Evolutionary conservation across 2,329 filamentous ascomycete genomes (phyloP), one percentile per base, ranked within the genome.

Genomic region (Grosmannia serpens): DNA sequence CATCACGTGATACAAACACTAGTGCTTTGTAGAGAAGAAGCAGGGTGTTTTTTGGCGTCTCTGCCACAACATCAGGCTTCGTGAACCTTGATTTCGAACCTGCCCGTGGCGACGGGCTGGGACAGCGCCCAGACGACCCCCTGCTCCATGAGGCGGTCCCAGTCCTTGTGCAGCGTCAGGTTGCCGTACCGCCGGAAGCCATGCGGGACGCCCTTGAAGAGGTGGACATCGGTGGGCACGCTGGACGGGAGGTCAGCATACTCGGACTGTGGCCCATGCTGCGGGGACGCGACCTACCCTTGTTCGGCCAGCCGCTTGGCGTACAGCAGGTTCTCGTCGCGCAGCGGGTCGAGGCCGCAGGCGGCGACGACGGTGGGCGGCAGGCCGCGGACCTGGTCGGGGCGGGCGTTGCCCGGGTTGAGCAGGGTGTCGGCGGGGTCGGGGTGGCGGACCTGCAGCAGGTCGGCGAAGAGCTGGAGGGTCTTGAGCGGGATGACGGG

Each of bases 31-130:
- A n/a, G n/a, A n/a, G n/a, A 17, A 17, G 13, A 17, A 9, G 17
- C 3, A 17, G 4, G 6, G 35, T 15, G 2, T 11, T 8, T 35
- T 8, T 35, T 35, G 10, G 33, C 33, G 8, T 35, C 35, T 38
- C 3, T 38, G 17, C 7, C 35, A 38, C 35, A n/a, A 1, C 46
- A 15, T 27, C 46, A 49, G 6, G n/a, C 50, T 4, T 33, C 50
- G 35, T 60, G 52, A 24, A 62, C 61, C 29, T 61, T 52, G 24
- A 62, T 24, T 1, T 56, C 53, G 81, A 75, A 73, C 0, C 74
- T 79, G 55, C 77, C 80, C 61, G 85, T 82, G 62, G 80, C 81
- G 3, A 75, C 77, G 59, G 82, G 80, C 1, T 66, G 67, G 2
- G 82, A 85, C 56, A 86, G 55, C 9, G 53, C 49, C 57, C 60